Conservation (phyloP, 768 basidiomycete species). For the Trametes cinnabarina region DNA sequence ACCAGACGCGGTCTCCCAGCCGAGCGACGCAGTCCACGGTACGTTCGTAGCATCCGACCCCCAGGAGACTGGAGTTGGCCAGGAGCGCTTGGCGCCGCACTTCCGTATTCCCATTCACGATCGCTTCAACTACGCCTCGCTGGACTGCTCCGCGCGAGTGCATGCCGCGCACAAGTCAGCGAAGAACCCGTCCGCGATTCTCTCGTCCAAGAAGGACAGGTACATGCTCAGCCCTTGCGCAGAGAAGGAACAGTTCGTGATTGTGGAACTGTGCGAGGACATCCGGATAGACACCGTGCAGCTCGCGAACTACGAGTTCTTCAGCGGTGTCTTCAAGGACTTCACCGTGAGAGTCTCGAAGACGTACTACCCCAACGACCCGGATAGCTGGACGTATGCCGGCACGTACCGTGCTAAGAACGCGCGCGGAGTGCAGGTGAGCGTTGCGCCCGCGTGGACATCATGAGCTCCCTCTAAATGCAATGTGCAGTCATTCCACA, state of each 20-base stretch:
- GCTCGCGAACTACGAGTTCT: slow-evolving; percentile 96
- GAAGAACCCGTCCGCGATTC: slow-evolving; percentile 78
- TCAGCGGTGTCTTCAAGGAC: slow-evolving; percentile 93
- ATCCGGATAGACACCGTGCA: slow-evolving; percentile 96
- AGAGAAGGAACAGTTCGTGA: slow-evolving; percentile 67
- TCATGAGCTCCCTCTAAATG: neutral
- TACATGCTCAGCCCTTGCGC: slow-evolving; percentile 97
- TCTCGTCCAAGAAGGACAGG: slow-evolving; percentile 85
- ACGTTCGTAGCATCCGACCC: neutral
- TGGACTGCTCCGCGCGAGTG: slow-evolving; percentile 92
- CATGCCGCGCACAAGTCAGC: slow-evolving; percentile 79
- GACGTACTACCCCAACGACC: slow-evolving; percentile 36
- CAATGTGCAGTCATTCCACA: slow-evolving; percentile 65
- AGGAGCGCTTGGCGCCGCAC: slow-evolving; percentile 49
- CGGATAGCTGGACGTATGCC: slow-evolving; percentile 51
- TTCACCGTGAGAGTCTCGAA: slow-evolving; percentile 75
- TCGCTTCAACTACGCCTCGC: slow-evolving; percentile 91
- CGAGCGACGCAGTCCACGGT: neutral
- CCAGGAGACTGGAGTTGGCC: slow-evolving; percentile 11
- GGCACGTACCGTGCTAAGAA: slow-evolving; percentile 91
- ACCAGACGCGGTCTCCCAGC: neutral
- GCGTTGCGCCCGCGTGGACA: slow-evolving; percentile 23
- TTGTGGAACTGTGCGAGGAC: slow-evolving; percentile 97
- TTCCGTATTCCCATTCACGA: slow-evolving; percentile 76
- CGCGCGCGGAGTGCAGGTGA: slow-evolving; percentile 84